Base-by-base conservation (phyloP, 2,329 filamentous ascomycete species). In the Fusarium circinatum region DNA sequence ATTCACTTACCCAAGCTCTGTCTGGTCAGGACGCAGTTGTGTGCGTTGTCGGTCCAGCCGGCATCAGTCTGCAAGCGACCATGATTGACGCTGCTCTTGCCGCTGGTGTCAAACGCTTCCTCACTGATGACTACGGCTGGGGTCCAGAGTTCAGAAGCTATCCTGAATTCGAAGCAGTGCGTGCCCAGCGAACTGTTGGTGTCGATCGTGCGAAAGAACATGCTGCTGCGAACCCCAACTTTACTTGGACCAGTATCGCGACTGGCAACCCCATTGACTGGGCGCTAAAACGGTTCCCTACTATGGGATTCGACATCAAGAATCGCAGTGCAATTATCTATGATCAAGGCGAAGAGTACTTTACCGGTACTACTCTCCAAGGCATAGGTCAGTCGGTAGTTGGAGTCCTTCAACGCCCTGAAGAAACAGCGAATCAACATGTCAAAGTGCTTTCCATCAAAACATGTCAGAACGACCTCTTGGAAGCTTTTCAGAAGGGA, bases 1-100 rank as follows among this genome's bases (percentile, higher is more conserved):
- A 70, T 1, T 30, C 56, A 8, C 48, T 74, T 3, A 66, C 44
- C 9, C 47, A 47, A 6, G 64, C 32, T 4, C 8, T 74, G 20
- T 6, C 49, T 7, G 68, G 64, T 10, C 72, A 75, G 28, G 63
- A 75, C 8, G 64, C 68, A 1, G 72, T 44, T 9, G 45, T 62
- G 6, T 74, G 72, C 3, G 64, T 59, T 6, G 68, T 74, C 1
- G 72, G 72, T 4, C 72, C 72, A 12, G 64, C 64, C 0, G 72
- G 71, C 8, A 69, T 74, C 26, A 36, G 22, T 17, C 34, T 62
- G 1, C 72, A 74, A 66, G 45, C 51, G 38, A 59, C 44, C 11
- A 74, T 74, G 71, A 49, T 74, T 8, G 72, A 74, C 20, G 72
- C 72, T 17, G 71, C 72, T 2, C 54, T 62, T 18, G 54, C 71